phyloP scores from a whole-genome alignment of 345 rosid genomes.

The Rubroshorea leprosula region DNA sequence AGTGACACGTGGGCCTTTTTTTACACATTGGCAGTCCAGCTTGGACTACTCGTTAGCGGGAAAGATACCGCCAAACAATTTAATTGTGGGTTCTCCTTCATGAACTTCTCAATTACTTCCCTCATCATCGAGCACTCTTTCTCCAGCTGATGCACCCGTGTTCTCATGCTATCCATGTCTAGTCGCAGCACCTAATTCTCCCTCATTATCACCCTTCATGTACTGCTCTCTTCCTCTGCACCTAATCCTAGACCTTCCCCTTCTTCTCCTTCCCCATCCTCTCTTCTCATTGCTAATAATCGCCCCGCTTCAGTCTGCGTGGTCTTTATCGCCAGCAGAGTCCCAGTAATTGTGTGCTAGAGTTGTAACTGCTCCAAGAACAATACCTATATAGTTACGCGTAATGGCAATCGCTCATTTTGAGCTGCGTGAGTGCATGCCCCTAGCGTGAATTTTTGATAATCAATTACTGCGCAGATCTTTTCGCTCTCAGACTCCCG shows the following conservation, averaged over 20 bases:
- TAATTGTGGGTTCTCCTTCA: slow-evolving; percentile 33
- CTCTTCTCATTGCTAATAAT: slow-evolving; percentile 25
- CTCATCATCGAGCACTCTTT: slow-evolving; percentile 81
- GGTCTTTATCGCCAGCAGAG: slow-evolving; percentile 54
- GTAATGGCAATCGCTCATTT: slow-evolving; percentile 87
- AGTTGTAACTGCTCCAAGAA: slow-evolving; percentile 92
- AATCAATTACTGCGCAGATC: slow-evolving; percentile 76
- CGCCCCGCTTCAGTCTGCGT: slow-evolving; percentile 38
- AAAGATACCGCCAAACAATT: no score
- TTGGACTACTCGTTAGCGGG: no score
- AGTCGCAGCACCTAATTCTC: slow-evolving; percentile 91
- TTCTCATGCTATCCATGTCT: no score
- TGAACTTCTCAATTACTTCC: slow-evolving; percentile 75
- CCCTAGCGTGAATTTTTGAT: slow-evolving; percentile 82
- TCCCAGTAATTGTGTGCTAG: slow-evolving; percentile 85
- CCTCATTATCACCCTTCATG: slow-evolving; percentile 70
- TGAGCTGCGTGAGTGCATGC: slow-evolving; percentile 99
- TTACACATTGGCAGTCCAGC: no score
- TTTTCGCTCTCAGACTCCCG: slow-evolving; percentile 77
- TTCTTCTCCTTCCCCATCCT: slow-evolving; percentile 27
- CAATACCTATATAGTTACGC: slow-evolving; percentile 84
- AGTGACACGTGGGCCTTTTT: no score
- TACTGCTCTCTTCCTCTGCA: slow-evolving; percentile 26
- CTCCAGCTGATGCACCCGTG: no score
- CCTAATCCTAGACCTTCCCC: not conserved